phyloP scores from a whole-genome alignment of 805 yeast species.

The Kodamaea hsintzibuensis region DNA sequence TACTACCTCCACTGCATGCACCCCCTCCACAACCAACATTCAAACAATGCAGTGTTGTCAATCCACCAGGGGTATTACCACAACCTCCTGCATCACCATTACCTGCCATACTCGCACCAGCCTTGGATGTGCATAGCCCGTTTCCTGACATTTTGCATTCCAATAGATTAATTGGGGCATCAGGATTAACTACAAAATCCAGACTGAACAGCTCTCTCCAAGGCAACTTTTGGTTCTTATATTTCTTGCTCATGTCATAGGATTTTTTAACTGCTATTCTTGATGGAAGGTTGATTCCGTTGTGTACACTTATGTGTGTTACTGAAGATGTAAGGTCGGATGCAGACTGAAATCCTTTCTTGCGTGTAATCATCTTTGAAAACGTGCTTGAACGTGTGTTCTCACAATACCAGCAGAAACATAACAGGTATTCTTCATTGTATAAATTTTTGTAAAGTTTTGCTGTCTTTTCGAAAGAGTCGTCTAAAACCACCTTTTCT shows the following conservation, averaged over 20 bases:
- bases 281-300: background rate
- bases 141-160: slow-evolving; percentile 5
- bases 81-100: background rate
- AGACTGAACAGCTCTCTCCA: slow-evolving; percentile 5
- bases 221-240: background rate
- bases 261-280: background rate
- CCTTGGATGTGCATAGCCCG: slow-evolving; percentile 8
- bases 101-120: background rate
- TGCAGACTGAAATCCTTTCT: slow-evolving; percentile 16
- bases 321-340: slow-evolving; percentile 15
- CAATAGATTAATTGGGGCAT: slow-evolving; percentile 1
- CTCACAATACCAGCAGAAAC: slow-evolving; percentile 20
- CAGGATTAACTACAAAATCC: slow-evolving; percentile 10
- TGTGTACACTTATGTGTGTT: slow-evolving; percentile 6
- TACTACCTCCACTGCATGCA: background rate
- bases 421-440: slow-evolving; percentile 20
- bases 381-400: background rate
- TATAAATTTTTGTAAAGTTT: slow-evolving; percentile 14
- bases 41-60: background rate
- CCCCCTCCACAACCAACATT: background rate
- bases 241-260: background rate
- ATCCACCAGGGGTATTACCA: background rate
- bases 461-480: slow-evolving; percentile 17
- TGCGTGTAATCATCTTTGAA: slow-evolving; percentile 3
- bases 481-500: slow-evolving; percentile 19